Percentiles rank a stretch among this genome's conserved stretches.
Conservation (phyloP, 768 basidiomycete species). For the Tricholoma sp. region DNA sequence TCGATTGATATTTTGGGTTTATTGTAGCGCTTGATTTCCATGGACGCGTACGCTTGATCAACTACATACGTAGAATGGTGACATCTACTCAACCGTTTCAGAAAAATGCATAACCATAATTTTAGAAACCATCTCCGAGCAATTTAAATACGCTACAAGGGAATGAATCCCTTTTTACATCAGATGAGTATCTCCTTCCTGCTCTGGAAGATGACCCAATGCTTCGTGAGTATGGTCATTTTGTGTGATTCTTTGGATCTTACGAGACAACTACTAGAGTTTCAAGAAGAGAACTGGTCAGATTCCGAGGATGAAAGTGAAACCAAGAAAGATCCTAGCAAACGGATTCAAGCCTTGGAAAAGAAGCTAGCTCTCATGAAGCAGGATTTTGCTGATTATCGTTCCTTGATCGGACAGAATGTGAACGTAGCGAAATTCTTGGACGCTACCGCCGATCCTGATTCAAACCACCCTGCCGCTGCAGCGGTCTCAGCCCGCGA, state of each 20-base stretch:
- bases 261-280: conserved; percentile 35
- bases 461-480: conserved; percentile 12
- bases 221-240: conserved; percentile 59
- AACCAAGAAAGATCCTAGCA: conserved; percentile 24
- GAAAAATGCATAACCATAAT: conserved; percentile 5
- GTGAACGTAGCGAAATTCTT: conserved; percentile 42
- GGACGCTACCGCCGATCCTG: conserved; percentile 35
- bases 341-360: conserved; percentile 56
- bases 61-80: conserved; percentile 80
- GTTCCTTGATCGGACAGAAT: conserved; percentile 47
- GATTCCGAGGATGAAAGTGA: conserved; percentile 65
- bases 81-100: conserved; percentile 2
- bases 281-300: conserved; percentile 67
- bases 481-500: conserved; percentile 45
- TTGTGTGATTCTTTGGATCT: not conserved
- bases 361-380: conserved; percentile 55
- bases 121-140: conserved; percentile 48
- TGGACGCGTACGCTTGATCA: conserved; percentile 76
- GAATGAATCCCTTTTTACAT: conserved; percentile 56
- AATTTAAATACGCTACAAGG: conserved; percentile 47
- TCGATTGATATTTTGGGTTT: conserved; percentile 4
- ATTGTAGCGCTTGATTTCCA: conserved; percentile 69
- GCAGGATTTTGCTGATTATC: conserved; percentile 60
- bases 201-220: conserved; percentile 83
- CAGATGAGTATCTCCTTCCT: conserved; percentile 81